These are phyloP conservation scores for Pseudogymnoascus sp. DNA, from an alignment of 2,329 filamentous ascomycete genomes.

Conservation along the genomic window DNA sequence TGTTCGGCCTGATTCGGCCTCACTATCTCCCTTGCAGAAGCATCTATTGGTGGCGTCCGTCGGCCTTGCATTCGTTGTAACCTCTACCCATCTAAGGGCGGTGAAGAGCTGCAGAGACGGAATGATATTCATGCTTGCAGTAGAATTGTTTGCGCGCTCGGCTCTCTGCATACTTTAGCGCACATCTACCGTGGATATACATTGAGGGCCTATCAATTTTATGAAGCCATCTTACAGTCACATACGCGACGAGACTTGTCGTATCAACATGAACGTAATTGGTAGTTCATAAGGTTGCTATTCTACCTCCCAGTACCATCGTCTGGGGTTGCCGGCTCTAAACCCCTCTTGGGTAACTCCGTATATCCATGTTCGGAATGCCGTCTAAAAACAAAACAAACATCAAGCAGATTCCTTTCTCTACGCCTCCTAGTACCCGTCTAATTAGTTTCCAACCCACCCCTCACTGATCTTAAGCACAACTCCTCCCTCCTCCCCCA, in stretches of 20 bases:
- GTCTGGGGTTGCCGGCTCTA: background rate
- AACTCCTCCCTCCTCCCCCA: constrained; percentile 32
- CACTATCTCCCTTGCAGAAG: too few relatives aligned
- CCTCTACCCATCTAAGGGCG: too few relatives aligned
- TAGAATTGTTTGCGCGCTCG: too few relatives aligned
- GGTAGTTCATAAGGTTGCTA: background rate
- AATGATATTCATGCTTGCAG: too few relatives aligned
- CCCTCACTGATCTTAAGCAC: constrained; percentile 27
- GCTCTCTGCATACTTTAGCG: too few relatives aligned
- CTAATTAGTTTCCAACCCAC: constrained; percentile 9
- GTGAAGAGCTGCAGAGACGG: too few relatives aligned
- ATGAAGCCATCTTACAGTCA: background rate
- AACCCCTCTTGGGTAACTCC: background rate
- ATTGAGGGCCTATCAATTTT: background rate
- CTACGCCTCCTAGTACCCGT: background rate
- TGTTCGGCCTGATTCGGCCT: too few relatives aligned
- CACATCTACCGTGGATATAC: too few relatives aligned
- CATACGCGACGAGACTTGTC: background rate
- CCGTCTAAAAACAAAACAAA: background rate
- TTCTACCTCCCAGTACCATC: background rate
- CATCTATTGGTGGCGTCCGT: too few relatives aligned
- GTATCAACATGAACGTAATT: background rate
- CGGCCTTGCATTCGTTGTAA: too few relatives aligned
- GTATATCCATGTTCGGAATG: background rate
- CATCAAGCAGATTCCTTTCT: background rate